These are phyloP conservation scores for Coniosporium apollinis DNA, from an alignment of 495 filamentous ascomycete genomes.

Conservation along the genomic window DNA sequence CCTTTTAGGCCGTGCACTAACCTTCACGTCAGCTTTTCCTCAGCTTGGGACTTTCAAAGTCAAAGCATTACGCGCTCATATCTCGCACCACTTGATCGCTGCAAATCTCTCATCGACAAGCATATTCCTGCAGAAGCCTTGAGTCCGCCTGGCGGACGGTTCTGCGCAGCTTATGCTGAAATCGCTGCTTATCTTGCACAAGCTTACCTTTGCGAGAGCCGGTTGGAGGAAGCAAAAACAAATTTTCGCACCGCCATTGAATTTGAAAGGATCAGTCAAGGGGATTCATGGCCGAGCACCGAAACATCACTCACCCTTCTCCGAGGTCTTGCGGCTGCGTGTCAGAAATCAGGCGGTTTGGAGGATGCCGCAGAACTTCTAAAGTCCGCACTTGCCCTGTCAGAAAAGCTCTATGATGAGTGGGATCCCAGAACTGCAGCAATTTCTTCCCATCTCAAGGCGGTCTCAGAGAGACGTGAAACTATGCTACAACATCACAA, in stretches of 20 bases:
- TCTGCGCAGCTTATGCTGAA: not conserved
- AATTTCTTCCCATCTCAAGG: not conserved
- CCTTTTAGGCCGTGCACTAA: no score
- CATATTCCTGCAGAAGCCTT: not conserved
- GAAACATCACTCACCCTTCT: not conserved
- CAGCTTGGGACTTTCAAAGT: no score
- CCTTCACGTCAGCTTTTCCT: no score
- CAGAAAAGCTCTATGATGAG: not conserved
- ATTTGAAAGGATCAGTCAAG: not conserved
- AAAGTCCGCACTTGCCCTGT: not conserved
- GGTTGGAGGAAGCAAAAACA: not conserved
- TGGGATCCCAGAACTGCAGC: not conserved
- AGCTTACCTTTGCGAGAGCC: not conserved
- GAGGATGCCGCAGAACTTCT: not conserved
- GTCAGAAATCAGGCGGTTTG: not conserved
- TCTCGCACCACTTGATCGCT: not conserved
- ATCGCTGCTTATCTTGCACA: not conserved
- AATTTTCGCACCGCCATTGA: not conserved
- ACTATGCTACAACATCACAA: not conserved
- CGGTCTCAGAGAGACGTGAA: not conserved
- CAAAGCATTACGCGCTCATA: not conserved
- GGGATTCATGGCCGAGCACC: not conserved
- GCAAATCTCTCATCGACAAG: not conserved
- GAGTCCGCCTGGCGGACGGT: not conserved
- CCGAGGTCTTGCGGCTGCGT: not conserved